Conservation (phyloP, 805 yeast genomes). For the Sugiyamaella marilandica region DNA sequence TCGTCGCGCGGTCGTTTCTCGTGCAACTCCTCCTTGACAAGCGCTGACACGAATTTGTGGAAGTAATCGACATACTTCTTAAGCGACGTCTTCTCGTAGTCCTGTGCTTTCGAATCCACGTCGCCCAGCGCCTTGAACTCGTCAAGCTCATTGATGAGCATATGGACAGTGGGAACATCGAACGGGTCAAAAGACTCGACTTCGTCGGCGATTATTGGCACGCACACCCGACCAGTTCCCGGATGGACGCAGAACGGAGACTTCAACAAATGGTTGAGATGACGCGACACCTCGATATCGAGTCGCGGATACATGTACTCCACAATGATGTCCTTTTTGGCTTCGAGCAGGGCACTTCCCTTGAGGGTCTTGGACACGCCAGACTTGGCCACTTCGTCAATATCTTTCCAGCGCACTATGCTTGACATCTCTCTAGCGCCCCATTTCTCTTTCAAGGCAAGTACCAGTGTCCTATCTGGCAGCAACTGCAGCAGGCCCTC, state of each 20-base stretch:
- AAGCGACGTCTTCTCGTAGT: conserved; percentile 62
- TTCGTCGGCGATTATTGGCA: conserved; percentile 49
- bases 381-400: conserved; percentile 42
- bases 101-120: conserved; percentile 22
- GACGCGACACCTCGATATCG: conserved; percentile 89
- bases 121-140: conserved; percentile 27
- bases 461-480: conserved; percentile 48
- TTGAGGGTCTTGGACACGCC: conserved; percentile 35
- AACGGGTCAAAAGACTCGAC: conserved; percentile 64
- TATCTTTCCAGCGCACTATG: conserved; percentile 72
- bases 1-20: conserved; percentile 42
- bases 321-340: conserved; percentile 76
- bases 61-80: conserved; percentile 68
- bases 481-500: conserved; percentile 55
- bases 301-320: conserved; percentile 83
- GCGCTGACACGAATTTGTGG: conserved; percentile 51
- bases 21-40: conserved; percentile 47
- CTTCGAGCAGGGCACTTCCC: conserved; percentile 52
- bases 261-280: conserved; percentile 84
- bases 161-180: conserved; percentile 68
- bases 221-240: conserved; percentile 91
- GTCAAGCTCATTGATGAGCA: conserved; percentile 61
- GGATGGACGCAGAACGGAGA: conserved; percentile 98
- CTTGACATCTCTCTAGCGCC: conserved; percentile 46
- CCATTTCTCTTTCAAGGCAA: conserved; percentile 59